Conservation (phyloP, 2,329 filamentous ascomycete species). For the Daldinia eschscholtzii region DNA sequence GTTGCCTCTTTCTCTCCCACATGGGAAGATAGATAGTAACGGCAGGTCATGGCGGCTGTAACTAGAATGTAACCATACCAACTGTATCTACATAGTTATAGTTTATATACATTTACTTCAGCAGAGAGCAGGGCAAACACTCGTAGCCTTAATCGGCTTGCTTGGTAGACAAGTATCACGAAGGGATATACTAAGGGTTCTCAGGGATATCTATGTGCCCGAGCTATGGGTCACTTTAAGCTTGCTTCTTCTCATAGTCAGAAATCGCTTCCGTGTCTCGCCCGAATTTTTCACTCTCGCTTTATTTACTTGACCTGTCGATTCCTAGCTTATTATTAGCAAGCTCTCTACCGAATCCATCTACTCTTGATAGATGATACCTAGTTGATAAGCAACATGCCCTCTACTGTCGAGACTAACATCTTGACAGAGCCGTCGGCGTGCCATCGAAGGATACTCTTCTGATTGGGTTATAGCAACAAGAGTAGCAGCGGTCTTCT, state of each 20-base stretch:
- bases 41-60: background rate
- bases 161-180: background rate
- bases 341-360: background rate
- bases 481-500: background rate
- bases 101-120: too few relatives aligned
- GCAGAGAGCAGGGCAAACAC: too few relatives aligned
- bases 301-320: background rate
- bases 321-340: background rate
- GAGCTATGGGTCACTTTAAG: background rate
- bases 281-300: background rate
- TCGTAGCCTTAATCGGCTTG: background rate
- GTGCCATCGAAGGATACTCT: background rate
- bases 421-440: background rate
- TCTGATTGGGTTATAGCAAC: background rate
- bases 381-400: background rate
- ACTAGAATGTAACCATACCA: too few relatives aligned
- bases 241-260: background rate
- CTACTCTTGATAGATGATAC: background rate
- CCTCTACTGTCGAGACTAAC: background rate
- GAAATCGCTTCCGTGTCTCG: background rate
- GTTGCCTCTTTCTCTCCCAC: background rate
- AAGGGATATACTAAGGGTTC: background rate
- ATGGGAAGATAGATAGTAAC: background rate
- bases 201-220: background rate
- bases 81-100: too few relatives aligned